Evolutionary conservation across 139 green algal genomes (phyloP).

Genomic region (Tetraselmis chui): DNA sequence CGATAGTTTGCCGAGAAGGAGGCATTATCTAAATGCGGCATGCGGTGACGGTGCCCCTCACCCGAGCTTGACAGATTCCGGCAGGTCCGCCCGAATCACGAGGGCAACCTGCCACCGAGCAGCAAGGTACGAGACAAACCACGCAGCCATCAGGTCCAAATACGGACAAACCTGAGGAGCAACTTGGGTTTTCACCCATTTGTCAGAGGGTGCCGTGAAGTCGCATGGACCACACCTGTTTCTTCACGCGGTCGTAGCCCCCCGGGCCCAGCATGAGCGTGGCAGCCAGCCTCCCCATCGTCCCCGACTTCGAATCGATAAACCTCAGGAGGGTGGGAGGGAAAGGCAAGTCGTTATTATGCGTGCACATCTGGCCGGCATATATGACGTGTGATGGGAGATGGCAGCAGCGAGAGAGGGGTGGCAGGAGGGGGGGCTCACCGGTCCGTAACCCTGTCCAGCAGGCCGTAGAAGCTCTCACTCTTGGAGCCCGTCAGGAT

Average conservation of each 20-base stretch:
- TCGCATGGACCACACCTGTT: neutral
- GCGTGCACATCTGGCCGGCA: neutral
- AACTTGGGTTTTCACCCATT: slow-evolving; percentile 1
- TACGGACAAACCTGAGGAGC: too few relatives aligned
- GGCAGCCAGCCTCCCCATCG: neutral
- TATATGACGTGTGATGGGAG: neutral
- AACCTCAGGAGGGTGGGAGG: too few relatives aligned
- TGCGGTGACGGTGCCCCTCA: neutral
- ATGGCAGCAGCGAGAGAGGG: neutral
- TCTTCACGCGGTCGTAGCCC: neutral
- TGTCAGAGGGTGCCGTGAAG: neutral
- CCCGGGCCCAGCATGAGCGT: neutral
- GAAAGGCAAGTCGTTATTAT: too few relatives aligned
- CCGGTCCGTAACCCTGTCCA: slow-evolving; percentile 7
- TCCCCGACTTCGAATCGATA: neutral
- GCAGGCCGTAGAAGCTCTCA: slow-evolving; percentile 12
- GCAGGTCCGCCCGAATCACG: neutral
- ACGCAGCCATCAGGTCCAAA: too few relatives aligned
- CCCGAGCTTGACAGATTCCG: neutral
- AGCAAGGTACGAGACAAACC: too few relatives aligned
- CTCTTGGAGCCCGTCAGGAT: slow-evolving; percentile 16
- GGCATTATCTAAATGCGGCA: neutral
- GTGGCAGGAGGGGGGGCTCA: neutral
- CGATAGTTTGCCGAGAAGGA: too few relatives aligned
- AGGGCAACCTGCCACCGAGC: neutral